These are phyloP conservation scores for Botrytis pseudocinerea DNA, from an alignment of 2,329 filamentous ascomycete species.

Conservation along the genomic window DNA sequence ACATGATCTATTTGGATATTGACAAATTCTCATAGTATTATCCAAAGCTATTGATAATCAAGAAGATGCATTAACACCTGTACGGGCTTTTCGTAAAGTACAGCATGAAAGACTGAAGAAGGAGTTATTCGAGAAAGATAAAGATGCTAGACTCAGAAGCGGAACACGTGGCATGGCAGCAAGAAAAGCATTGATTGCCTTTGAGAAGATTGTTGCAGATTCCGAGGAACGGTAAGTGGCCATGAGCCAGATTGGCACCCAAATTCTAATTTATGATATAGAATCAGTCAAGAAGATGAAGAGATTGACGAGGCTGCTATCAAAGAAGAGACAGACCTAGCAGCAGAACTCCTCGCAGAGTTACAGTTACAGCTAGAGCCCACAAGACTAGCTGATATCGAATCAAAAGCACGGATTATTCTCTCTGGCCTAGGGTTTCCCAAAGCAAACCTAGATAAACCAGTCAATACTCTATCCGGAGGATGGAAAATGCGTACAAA, in stretches of 20 bases:
- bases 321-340: slow-evolving; percentile 66
- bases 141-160: slow-evolving; percentile 72
- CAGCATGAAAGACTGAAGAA: slow-evolving; percentile 62
- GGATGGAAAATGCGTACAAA: slow-evolving; percentile 73
- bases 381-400: slow-evolving; percentile 62
- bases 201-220: slow-evolving; percentile 66
- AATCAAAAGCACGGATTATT: slow-evolving; percentile 65
- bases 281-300: slow-evolving; percentile 52
- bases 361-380: slow-evolving; percentile 69
- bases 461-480: slow-evolving; percentile 68
- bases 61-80: slow-evolving; percentile 56
- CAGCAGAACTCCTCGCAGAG: slow-evolving; percentile 67
- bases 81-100: slow-evolving; percentile 62
- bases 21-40: slow-evolving; percentile 48
- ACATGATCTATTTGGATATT: neutral
- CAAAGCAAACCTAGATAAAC: slow-evolving; percentile 58
- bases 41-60: slow-evolving; percentile 58
- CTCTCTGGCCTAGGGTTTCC: slow-evolving; percentile 62
- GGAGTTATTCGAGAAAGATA: slow-evolving; percentile 67
- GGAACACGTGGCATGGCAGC: slow-evolving; percentile 74
- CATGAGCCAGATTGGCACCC: neutral
- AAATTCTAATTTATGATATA: slow-evolving; percentile 30
- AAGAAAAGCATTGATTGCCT: slow-evolving; percentile 69
- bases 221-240: slow-evolving; percentile 42
- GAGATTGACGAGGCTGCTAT: slow-evolving; percentile 58